Evolutionary conservation across 2,329 filamentous ascomycete genomes (phyloP).

Genomic region (Microdochium nivale): DNA sequence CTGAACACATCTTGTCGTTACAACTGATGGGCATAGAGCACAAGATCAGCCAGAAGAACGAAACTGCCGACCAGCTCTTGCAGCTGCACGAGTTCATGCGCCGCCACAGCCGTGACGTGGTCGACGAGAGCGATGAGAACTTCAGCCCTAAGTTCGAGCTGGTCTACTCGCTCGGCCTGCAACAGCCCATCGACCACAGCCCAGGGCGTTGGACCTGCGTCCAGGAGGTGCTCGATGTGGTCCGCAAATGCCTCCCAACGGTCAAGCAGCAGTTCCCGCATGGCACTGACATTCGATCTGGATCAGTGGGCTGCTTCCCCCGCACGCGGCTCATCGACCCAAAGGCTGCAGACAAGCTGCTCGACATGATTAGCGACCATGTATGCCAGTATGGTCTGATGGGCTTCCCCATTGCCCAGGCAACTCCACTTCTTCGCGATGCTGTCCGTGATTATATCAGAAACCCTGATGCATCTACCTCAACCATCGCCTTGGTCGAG

Average conservation of each 20-base stretch:
- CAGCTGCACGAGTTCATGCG: constrained; percentile 36
- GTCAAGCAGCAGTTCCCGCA: constrained; percentile 21
- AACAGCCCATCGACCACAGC: constrained; percentile 39
- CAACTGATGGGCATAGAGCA: constrained; percentile 51
- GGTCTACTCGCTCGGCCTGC: constrained; percentile 51
- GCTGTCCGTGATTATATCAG: constrained; percentile 36
- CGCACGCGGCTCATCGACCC: constrained; percentile 35
- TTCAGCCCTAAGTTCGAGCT: constrained; percentile 53
- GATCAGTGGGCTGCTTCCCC: constrained; percentile 30
- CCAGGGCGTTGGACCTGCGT: constrained; percentile 48
- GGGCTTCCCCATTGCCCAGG: constrained; percentile 31
- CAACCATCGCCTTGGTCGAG: constrained; percentile 27
- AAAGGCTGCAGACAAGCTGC: constrained; percentile 17
- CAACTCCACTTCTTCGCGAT: constrained; percentile 17
- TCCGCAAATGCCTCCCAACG: constrained; percentile 21
- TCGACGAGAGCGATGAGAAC: constrained; percentile 60
- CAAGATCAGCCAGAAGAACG: constrained; percentile 19
- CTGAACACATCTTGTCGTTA: constrained; percentile 56
- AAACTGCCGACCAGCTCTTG: constrained; percentile 25
- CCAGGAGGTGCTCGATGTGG: constrained; percentile 39
- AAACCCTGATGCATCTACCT: constrained; percentile 13
- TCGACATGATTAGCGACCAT: constrained; percentile 22
- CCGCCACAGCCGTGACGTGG: constrained; percentile 38
- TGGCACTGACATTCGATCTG: constrained; percentile 31
- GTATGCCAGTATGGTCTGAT: constrained; percentile 33